Evolutionary conservation across 2,329 filamentous ascomycete species (phyloP).

Genomic region (Graphilbum sp.): DNA sequence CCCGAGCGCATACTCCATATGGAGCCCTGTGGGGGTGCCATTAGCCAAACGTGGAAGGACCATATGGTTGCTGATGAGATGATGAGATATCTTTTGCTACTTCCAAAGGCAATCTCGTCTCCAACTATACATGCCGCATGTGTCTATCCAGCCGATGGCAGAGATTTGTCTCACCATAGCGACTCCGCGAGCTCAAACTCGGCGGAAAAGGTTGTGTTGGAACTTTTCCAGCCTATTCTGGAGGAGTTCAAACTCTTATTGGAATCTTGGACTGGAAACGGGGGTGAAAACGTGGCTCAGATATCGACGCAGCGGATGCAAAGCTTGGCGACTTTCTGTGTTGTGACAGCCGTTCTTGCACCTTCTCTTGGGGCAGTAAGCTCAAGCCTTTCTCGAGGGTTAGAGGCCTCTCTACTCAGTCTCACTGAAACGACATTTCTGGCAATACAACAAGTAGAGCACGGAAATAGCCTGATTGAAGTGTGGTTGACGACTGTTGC

Average conservation of each 20-base stretch:
- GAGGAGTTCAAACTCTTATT: constrained; percentile 31
- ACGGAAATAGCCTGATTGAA: constrained; percentile 29
- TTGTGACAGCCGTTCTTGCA: constrained; percentile 28
- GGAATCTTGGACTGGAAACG: constrained; percentile 27
- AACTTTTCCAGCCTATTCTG: constrained; percentile 36
- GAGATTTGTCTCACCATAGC: background rate
- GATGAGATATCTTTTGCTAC: constrained; percentile 37
- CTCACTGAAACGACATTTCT: constrained; percentile 24
- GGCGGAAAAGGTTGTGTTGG: constrained; percentile 33
- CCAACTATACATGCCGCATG: background rate
- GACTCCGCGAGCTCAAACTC: constrained; percentile 17
- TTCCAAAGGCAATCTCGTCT: constrained; percentile 18
- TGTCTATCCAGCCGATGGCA: constrained; percentile 1
- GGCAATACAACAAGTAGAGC: constrained; percentile 24
- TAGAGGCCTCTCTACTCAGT: constrained; percentile 25
- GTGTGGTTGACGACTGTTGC: constrained; percentile 27
- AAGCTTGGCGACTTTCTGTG: constrained; percentile 31
- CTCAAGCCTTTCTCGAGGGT: constrained; percentile 29
- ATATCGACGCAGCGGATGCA: constrained; percentile 36
- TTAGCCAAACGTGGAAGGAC: constrained; percentile 30
- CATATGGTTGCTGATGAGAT: constrained; percentile 26
- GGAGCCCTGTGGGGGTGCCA: constrained; percentile 27
- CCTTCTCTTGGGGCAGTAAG: constrained; percentile 31
- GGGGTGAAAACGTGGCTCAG: constrained; percentile 27
- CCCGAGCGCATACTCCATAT: constrained; percentile 16